Conservation (phyloP, 345 rosid genomes). For the Eucalyptus tenuipes region DNA sequence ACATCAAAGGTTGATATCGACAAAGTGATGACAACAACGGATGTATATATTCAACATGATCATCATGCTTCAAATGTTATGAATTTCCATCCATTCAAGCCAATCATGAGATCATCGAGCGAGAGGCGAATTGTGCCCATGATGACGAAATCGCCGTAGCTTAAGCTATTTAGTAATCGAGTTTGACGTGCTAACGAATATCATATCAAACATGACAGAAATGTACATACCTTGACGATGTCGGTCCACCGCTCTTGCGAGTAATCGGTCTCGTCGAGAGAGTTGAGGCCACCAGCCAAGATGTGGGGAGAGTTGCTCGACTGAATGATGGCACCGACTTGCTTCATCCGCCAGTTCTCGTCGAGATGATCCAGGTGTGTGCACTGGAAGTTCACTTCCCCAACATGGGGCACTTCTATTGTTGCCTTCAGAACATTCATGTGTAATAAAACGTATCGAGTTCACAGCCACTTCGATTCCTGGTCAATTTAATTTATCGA, state of each 20-base stretch:
- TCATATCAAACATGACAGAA: too few species aligned
- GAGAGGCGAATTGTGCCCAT: background rate
- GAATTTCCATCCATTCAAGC: background rate
- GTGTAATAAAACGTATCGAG: background rate
- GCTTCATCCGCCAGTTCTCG: conserved; percentile 93
- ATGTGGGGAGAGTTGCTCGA: conserved; percentile 47
- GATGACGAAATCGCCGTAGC: too few species aligned
- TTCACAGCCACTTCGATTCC: background rate
- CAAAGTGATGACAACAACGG: background rate
- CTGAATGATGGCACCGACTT: conserved; percentile 60
- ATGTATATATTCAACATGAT: background rate
- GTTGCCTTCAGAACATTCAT: conserved; percentile 89
- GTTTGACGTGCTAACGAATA: too few species aligned
- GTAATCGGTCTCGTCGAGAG: too few species aligned
- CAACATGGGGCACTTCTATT: conserved; percentile 58
- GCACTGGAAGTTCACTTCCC: conserved; percentile 85
- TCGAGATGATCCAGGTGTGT: conserved; percentile 89
- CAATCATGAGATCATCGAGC: background rate
- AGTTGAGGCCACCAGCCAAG: conserved; percentile 3
- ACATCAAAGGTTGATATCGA: background rate
- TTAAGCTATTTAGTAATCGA: too few species aligned
- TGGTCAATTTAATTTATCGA: background rate
- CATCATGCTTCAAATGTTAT: background rate
- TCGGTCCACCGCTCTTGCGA: too few species aligned
- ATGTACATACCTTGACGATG: too few species aligned